A percentile compares a stretch with the other conserved stretches of the same genome.
Evolutionary conservation across 192 early-diverging fungal species (phyloP).

Genomic region (Podila epicladia): DNA sequence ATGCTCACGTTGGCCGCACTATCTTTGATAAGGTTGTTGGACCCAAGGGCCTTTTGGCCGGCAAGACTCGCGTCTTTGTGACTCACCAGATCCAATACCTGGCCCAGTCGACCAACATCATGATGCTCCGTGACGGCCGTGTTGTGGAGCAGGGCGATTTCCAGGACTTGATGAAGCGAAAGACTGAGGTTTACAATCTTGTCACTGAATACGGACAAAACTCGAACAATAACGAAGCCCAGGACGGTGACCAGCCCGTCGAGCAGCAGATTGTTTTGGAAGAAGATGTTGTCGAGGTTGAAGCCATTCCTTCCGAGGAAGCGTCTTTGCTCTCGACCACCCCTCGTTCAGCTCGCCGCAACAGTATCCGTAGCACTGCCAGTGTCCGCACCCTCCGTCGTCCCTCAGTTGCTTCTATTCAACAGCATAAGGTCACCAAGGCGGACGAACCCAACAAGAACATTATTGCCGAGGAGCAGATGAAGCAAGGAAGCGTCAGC

Average conservation of each 20-base stretch:
- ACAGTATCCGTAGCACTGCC: slow-evolving; percentile 10
- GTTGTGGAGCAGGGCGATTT: slow-evolving; percentile 76
- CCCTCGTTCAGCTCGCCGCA: slow-evolving; percentile 24
- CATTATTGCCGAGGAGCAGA: slow-evolving; percentile 84
- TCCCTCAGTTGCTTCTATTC: slow-evolving; percentile 64
- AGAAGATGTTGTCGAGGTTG: slow-evolving; percentile 19
- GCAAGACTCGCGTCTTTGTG: slow-evolving; percentile 84
- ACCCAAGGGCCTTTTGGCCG: slow-evolving; percentile 81
- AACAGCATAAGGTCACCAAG: slow-evolving; percentile 28
- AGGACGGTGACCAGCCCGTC: slow-evolving; percentile 26
- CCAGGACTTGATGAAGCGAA: slow-evolving; percentile 68
- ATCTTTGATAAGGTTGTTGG: slow-evolving; percentile 93
- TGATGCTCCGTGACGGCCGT: slow-evolving; percentile 79
- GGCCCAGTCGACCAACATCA: slow-evolving; percentile 67
- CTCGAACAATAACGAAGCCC: slow-evolving; percentile 17
- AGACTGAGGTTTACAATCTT: slow-evolving; percentile 70
- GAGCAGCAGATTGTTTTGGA: slow-evolving; percentile 26
- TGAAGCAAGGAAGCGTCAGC: slow-evolving; percentile 83
- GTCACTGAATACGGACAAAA: slow-evolving; percentile 79
- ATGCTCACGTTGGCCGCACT: slow-evolving; percentile 66
- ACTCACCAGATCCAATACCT: slow-evolving; percentile 86
- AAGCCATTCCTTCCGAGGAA: slow-evolving; percentile 32
- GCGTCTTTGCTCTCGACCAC: slow-evolving; percentile 19
- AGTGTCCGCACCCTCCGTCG: slow-evolving; percentile 62
- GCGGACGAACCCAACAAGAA: slow-evolving; percentile 38